A percentile compares a stretch with the other conserved stretches of the same genome.
Conservation (phyloP, 1,139 yeast genomes). For the Meyerozyma elateridarum region DNA sequence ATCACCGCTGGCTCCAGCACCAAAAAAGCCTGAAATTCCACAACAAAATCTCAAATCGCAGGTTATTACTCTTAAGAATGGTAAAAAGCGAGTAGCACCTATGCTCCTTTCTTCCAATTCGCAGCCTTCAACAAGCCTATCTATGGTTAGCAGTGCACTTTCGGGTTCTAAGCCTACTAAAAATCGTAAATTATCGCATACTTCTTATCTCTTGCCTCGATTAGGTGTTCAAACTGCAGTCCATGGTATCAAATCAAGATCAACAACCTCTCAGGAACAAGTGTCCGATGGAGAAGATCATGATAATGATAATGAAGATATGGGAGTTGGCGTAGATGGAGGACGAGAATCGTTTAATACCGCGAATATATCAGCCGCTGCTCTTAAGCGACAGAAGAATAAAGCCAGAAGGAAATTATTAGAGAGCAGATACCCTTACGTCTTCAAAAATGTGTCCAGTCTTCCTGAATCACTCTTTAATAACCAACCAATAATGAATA, state of each 20-base stretch:
- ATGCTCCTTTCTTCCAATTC: constrained; percentile 58
- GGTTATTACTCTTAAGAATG: constrained; percentile 51
- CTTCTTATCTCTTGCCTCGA: constrained; percentile 41
- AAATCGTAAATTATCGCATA: constrained; percentile 34
- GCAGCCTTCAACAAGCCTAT: no score
- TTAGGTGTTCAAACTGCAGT: constrained; percentile 47
- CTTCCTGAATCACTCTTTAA: constrained; percentile 37
- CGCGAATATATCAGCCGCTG: constrained; percentile 25
- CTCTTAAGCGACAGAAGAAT: constrained; percentile 31
- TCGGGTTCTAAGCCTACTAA: constrained; percentile 14
- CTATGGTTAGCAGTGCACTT: no score
- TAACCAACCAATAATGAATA: constrained; percentile 29
- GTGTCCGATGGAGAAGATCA: constrained; percentile 26
- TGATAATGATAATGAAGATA: constrained; percentile 43
- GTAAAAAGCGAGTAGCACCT: constrained; percentile 86
- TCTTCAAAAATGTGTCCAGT: constrained; percentile 30
- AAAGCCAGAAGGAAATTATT: constrained; percentile 27
- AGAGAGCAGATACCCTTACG: constrained; percentile 36
- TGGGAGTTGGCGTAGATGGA: constrained; percentile 27
- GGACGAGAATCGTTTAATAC: constrained; percentile 13
- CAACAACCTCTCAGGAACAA: constrained; percentile 10
- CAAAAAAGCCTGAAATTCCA: constrained; percentile 6
- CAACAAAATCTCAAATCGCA: neutral
- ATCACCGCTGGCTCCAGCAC: constrained; percentile 6
- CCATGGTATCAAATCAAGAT: constrained; percentile 32